phyloP scores from a whole-genome alignment of 2,329 filamentous ascomycete genomes.

The Penicillium freii region DNA sequence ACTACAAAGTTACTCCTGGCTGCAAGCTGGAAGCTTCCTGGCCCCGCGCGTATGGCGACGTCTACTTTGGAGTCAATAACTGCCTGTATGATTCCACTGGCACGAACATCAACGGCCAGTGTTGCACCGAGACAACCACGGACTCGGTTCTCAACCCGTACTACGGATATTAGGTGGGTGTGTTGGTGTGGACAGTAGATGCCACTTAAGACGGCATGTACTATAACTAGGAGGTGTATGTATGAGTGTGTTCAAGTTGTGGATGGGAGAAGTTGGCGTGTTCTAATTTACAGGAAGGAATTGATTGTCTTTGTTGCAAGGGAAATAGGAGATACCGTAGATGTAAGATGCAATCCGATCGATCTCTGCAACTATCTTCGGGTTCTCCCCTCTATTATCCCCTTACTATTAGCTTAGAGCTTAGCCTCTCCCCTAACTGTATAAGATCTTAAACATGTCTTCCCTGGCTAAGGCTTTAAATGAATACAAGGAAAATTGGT shows the following conservation, averaged over 20 bases:
- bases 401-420: no score
- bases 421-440: no score
- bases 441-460: no score
- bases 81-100: neutral
- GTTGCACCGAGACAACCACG: neutral
- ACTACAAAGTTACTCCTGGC: neutral
- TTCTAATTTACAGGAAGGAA: neutral
- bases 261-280: neutral
- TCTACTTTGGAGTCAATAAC: neutral
- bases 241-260: neutral
- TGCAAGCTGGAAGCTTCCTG: neutral
- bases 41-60: neutral
- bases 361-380: no score
- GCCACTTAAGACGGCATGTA: neutral
- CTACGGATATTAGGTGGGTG: neutral
- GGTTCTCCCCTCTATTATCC: no score
- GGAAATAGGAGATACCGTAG: neutral
- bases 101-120: neutral
- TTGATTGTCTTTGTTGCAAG: neutral
- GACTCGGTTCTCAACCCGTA: neutral
- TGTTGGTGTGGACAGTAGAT: neutral
- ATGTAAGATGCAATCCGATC: neutral
- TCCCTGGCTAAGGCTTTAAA: no score
- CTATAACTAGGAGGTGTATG: no score
- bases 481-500: no score